Conservation (phyloP, 108 stramenopile species). For the Skeletonema costatum region DNA sequence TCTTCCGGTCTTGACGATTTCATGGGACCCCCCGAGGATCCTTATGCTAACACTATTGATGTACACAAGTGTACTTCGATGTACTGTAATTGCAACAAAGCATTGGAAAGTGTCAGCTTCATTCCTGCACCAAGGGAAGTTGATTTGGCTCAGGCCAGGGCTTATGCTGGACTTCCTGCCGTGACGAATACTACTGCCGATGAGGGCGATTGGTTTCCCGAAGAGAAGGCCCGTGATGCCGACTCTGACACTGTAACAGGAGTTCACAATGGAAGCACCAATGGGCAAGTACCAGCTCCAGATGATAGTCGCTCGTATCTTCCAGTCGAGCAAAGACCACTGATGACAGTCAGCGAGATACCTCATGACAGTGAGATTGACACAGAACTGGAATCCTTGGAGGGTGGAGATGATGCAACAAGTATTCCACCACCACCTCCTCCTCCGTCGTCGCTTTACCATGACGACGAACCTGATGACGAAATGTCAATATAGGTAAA, state of each 20-base stretch:
- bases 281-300: background rate
- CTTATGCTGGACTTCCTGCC: background rate
- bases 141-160: constrained; percentile 7
- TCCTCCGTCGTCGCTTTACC: too few relatives aligned
- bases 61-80: constrained; percentile 41
- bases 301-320: background rate
- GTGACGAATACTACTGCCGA: background rate
- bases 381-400: constrained; percentile 36
- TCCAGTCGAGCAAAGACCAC: constrained; percentile 2
- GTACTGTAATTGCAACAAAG: constrained; percentile 35
- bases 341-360: constrained; percentile 28
- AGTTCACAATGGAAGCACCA: background rate
- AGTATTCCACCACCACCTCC: constrained; percentile 42
- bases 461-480: constrained; percentile 3
- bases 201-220: background rate
- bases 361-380: constrained; percentile 45
- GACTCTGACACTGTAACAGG: background rate
- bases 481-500: constrained; percentile 37
- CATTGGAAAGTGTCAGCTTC: constrained; percentile 16
- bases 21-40: constrained; percentile 14
- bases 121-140: constrained; percentile 33
- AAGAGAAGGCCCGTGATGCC: background rate
- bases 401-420: constrained; percentile 16
- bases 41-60: constrained; percentile 42
- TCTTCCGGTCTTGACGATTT: background rate